A percentile compares a stretch with the other conserved stretches of the same genome.
These are phyloP conservation scores for Viola odorata DNA, from an alignment of 345 rosid species.

Conservation along the genomic window DNA sequence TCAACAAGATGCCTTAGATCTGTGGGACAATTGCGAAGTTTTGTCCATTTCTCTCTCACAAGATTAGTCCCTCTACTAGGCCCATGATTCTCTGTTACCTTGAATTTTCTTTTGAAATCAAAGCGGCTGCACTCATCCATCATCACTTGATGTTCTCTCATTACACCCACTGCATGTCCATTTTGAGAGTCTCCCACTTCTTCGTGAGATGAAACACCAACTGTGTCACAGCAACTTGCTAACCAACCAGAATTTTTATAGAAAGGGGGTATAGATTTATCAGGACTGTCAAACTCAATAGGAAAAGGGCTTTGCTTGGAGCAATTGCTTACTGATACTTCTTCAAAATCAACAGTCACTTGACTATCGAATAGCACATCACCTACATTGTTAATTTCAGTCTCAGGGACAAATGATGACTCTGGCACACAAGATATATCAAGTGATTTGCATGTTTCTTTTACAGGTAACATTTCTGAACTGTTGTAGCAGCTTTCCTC, in stretches of 20 bases:
- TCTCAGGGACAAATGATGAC: slow-evolving; percentile 82
- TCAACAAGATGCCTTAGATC: slow-evolving; percentile 45
- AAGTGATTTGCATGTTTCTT: slow-evolving; percentile 33
- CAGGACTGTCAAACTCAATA: slow-evolving; percentile 21
- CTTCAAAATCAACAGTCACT: slow-evolving; percentile 37
- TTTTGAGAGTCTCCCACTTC: slow-evolving; percentile 44
- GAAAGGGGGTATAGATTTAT: slow-evolving; percentile 20
- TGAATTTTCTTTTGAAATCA: slow-evolving; percentile 42
- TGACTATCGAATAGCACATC: slow-evolving; percentile 37
- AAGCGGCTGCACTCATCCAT: slow-evolving; percentile 90
- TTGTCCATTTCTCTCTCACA: slow-evolving; percentile 66
- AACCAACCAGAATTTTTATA: slow-evolving; percentile 30
- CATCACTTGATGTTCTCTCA: slow-evolving; percentile 38
- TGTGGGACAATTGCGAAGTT: slow-evolving; percentile 35
- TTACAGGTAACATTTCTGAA: slow-evolving; percentile 26
- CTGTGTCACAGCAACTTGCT: slow-evolving; percentile 31
- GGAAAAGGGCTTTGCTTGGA: slow-evolving; percentile 25
- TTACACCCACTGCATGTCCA: slow-evolving; percentile 26
- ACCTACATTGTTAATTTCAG: slow-evolving; percentile 43
- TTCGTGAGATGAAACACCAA: slow-evolving; percentile 35
- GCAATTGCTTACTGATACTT: slow-evolving; percentile 40
- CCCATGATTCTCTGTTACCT: slow-evolving; percentile 22
- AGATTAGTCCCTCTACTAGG: slow-evolving; percentile 20
- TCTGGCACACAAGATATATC: slow-evolving; percentile 79
- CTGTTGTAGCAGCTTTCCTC: slow-evolving; percentile 27